phyloP scores from a whole-genome alignment of 805 yeast species.

The Starmerella khaoyaiensis region DNA sequence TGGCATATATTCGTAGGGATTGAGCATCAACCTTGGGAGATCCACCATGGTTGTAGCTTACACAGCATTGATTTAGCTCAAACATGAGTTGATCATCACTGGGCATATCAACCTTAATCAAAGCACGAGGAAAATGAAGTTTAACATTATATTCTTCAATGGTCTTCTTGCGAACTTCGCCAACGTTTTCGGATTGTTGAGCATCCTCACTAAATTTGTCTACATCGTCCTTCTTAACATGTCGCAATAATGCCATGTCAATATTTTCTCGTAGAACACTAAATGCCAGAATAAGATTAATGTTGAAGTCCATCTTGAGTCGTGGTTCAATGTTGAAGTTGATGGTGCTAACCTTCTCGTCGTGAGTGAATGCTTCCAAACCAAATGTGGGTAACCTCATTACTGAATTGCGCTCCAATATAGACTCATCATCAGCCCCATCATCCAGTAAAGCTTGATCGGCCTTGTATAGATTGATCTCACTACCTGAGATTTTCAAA shows the following conservation, averaged over 20 bases:
- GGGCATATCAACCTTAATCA: constrained; percentile 35
- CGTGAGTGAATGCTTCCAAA: constrained; percentile 7
- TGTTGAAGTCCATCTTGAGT: constrained; percentile 14
- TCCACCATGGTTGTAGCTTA: constrained; percentile 18
- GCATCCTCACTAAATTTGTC: background rate
- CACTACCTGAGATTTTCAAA: constrained; percentile 6
- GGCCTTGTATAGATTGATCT: constrained; percentile 15
- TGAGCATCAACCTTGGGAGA: constrained; percentile 29
- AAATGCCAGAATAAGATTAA: constrained; percentile 22
- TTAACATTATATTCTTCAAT: constrained; percentile 3
- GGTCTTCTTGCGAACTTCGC: background rate
- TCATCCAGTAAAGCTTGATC: constrained; percentile 11
- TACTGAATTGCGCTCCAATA: constrained; percentile 4
- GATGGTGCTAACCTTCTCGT: constrained; percentile 1
- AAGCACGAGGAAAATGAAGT: constrained; percentile 11
- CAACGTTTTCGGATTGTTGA: background rate
- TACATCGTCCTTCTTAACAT: background rate
- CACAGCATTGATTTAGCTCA: constrained; percentile 29
- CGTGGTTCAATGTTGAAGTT: constrained; percentile 14
- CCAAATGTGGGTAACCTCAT: constrained; percentile 12
- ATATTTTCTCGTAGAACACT: constrained; percentile 21
- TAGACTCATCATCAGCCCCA: constrained; percentile 5
- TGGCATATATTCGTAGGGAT: constrained; percentile 35
- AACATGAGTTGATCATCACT: constrained; percentile 36
- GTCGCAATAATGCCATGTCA: constrained; percentile 18